Conservation (phyloP, 2,329 filamentous ascomycete species). For the Paecilomyces sp. region DNA sequence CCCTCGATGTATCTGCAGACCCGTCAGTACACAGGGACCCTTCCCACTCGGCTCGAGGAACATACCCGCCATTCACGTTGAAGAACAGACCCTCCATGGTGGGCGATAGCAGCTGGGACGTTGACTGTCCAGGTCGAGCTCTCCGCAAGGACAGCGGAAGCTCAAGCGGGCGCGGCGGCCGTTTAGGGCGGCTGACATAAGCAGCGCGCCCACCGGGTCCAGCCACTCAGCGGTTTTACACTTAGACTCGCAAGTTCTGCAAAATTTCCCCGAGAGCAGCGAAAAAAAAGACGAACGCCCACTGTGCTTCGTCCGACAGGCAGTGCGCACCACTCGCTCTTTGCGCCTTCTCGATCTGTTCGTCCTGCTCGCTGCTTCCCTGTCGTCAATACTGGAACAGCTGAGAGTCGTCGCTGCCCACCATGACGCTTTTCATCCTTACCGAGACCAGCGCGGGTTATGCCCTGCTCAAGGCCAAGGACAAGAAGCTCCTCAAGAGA, state of each 20-base stretch:
- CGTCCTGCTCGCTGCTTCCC: slow-evolving; percentile 10
- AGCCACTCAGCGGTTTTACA: slow-evolving; percentile 29
- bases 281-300: slow-evolving; percentile 18
- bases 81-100: slow-evolving; percentile 87
- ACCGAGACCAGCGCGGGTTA: slow-evolving; percentile 94
- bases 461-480: slow-evolving; percentile 94
- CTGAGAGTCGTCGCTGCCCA: slow-evolving; percentile 31
- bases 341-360: slow-evolving; percentile 12
- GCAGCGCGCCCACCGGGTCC: slow-evolving; percentile 12
- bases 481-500: slow-evolving; percentile 94
- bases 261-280: slow-evolving; percentile 27
- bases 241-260: slow-evolving; percentile 21
- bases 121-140: slow-evolving; percentile 6
- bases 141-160: slow-evolving; percentile 8
- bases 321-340: slow-evolving; percentile 10
- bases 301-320: slow-evolving; percentile 21
- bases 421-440: slow-evolving; percentile 86
- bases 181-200: slow-evolving; percentile 21
- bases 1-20: slow-evolving; percentile 80
- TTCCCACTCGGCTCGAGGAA: not conserved
- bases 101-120: slow-evolving; percentile 4
- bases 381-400: slow-evolving; percentile 12
- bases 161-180: slow-evolving; percentile 1
- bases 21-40: not conserved
- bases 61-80: slow-evolving; percentile 87